Base-by-base conservation (phyloP, 164 flowering plant genomes). In the Stephania yunnanensis region DNA sequence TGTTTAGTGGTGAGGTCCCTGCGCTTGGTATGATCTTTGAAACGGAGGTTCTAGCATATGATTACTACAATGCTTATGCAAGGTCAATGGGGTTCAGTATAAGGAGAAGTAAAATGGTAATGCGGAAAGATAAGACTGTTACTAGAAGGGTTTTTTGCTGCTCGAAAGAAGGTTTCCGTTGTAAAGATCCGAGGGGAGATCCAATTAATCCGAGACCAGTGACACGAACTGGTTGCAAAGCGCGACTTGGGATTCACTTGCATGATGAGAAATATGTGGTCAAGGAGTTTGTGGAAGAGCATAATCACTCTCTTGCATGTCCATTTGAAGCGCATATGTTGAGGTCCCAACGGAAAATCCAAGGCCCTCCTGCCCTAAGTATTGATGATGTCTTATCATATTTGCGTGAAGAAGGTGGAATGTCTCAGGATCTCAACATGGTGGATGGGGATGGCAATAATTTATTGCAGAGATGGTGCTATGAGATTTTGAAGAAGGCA, bases 221-320 rank as follows among this genome's bases (percentile, higher is more conserved):
- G 55, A 77, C 79, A 68, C 71, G 79, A 25, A 58, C 61, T 4
- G 75, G 64, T 53, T 77, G 79, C 46, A 77, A 72, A 73, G 79
- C 79, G 13, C 79, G 77, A n/a, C 48, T 75, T 52, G 42, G 31
- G 11, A 75, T 69, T 31, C 53, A 75, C 20, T 55, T 75, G 42
- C 72, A 68, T 68, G 76, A 53, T 75, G 77, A 72, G 31, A 75
- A 11, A 42, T 75, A 75, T 68, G 20, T 30, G 0, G 72, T 75
- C 6, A 22, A 30, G 20, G 77, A 72, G 45, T 72, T 72, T 53
- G 46, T 72, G 22, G 69, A 72, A 72, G 71, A 75, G 22, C 77
- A 75, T 69, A 75, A 75, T 30, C 77, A 75, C 9, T 64, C 53
- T 71, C 72, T 75, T 68, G 71, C 61, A 20, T 46, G 50, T 75